Conservation (phyloP, 371 early-diverging fungal genomes). For the Mortierella sp. region DNA sequence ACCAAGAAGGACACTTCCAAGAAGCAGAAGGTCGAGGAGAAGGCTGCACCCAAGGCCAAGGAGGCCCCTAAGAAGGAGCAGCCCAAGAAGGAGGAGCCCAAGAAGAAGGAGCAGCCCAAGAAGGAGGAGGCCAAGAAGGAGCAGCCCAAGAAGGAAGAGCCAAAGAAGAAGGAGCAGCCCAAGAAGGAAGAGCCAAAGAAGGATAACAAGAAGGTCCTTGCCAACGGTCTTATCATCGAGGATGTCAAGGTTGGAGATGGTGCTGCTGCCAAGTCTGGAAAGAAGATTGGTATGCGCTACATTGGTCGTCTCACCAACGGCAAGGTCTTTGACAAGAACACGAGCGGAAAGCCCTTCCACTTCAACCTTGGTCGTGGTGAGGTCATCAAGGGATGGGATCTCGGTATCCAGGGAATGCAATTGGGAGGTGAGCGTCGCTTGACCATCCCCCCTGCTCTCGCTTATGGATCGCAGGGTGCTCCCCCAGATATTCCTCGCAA, state of each 20-base stretch:
- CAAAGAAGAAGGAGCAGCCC: slow-evolving; percentile 49
- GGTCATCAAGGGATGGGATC: slow-evolving; percentile 97
- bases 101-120: slow-evolving; percentile 54
- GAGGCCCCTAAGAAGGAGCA: slow-evolving; percentile 32
- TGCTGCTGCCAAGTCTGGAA: slow-evolving; percentile 80
- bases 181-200: slow-evolving; percentile 59
- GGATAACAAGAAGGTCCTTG: slow-evolving; percentile 62
- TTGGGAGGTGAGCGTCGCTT: slow-evolving; percentile 92
- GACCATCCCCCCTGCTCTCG: slow-evolving; percentile 80
- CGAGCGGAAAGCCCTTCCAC: slow-evolving; percentile 89
- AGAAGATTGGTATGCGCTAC: slow-evolving; percentile 72
- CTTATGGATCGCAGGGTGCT: slow-evolving; percentile 88
- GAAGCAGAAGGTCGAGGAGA: slow-evolving; percentile 55
- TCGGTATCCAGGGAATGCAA: slow-evolving; percentile 91
- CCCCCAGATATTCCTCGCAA: slow-evolving; percentile 93
- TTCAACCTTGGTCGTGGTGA: slow-evolving; percentile 92
- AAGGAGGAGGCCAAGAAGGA: slow-evolving; percentile 57
- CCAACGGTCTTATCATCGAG: slow-evolving; percentile 84
- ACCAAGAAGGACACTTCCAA: slow-evolving; percentile 57
- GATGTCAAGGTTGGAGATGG: slow-evolving; percentile 84
- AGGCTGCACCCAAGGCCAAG: slow-evolving; percentile 54
- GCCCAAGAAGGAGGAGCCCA: slow-evolving; percentile 30
- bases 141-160: slow-evolving; percentile 45
- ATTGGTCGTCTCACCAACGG: slow-evolving; percentile 92
- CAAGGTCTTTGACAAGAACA: slow-evolving; percentile 95